Percentiles rank a stretch among this genome's conserved stretches.
Conservation (phyloP, 2,329 filamentous ascomycete species). For the Ophiocordyceps australis region DNA sequence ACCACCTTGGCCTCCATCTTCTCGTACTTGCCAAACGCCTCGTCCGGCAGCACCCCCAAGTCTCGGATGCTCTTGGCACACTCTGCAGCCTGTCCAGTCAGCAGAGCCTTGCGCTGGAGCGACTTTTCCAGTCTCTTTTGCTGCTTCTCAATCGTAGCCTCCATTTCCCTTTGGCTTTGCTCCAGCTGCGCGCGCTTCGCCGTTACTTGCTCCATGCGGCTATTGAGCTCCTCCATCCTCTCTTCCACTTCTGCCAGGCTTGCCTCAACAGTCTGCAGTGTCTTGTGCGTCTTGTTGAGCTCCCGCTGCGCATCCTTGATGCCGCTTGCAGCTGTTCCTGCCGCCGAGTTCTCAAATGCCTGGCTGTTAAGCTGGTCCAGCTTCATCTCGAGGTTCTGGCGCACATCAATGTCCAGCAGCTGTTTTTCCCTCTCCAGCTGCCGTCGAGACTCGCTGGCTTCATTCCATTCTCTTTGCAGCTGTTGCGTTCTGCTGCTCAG, state of each 20-base stretch:
- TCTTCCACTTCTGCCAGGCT: conserved; percentile 60
- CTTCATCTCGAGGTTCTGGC: conserved; percentile 74
- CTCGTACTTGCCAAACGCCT: conserved; percentile 82
- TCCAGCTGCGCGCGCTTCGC: conserved; percentile 42
- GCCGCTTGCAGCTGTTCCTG: conserved; percentile 42
- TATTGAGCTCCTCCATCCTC: conserved; percentile 37
- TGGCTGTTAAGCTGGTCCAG: conserved; percentile 71
- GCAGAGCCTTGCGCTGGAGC: conserved; percentile 68
- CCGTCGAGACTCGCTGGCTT: conserved; percentile 53
- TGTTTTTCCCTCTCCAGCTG: conserved; percentile 69
- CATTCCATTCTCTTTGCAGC: conserved; percentile 59
- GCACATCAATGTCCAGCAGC: conserved; percentile 68
- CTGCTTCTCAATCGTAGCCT: conserved; percentile 62
- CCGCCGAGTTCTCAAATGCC: conserved; percentile 46
- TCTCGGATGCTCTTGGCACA: conserved; percentile 81
- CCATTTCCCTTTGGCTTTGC: conserved; percentile 56
- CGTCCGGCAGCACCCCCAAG: conserved; percentile 80
- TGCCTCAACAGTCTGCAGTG: conserved; percentile 44
- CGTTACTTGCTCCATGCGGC: conserved; percentile 37
- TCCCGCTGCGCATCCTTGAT: conserved; percentile 68
- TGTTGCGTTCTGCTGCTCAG: conserved; percentile 53
- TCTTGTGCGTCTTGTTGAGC: conserved; percentile 57
- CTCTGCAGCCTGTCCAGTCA: conserved; percentile 61
- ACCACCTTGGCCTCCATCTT: conserved; percentile 64
- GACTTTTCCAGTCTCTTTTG: conserved; percentile 86